Evolutionary conservation across 139 green algal species (phyloP), one percentile per base, ranked within the genome.

Genomic region (Chlamydomonas sphaeroides): DNA sequence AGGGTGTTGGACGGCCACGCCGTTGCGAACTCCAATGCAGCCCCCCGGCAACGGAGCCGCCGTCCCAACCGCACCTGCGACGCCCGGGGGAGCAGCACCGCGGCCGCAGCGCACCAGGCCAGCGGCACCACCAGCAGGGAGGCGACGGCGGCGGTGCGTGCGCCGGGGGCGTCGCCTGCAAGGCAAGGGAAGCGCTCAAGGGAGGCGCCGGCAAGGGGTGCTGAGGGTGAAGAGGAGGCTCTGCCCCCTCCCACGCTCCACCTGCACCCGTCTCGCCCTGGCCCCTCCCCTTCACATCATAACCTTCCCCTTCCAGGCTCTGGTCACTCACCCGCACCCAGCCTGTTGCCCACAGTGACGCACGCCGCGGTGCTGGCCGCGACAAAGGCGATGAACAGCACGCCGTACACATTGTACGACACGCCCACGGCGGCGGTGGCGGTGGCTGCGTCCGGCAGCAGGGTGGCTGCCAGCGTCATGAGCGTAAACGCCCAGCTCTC

Each of bases 401-500:
- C 72, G 66, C 82, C 83, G 73, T 87, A 87, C 35, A 83, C 83
- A n/a, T 87, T 83, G 74, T 84, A 87, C 36, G 73, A 39, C 39
- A 87, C 45, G 28, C 83, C 83, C 36, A 87, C 73, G 4, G 74
- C 83, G 25, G 83, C 83, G 17, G 79, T 80, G 33, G 83, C 83
- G 8, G 53, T 76, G 15, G 32, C 42, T 25, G 83, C 39, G 65
- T 84, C 36, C 7, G 83, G 83, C 73, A 87, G 66, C 65, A 78
- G 62, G 1, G 59, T 53, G 15, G 83, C 83, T 0, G 74, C 83
- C 38, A 83, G 49, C 14, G 83, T 87, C n/a, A 68, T 56, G 51
- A 87, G 33, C 15, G 63, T 87, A 65, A 87, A 87, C 10, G 83
- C 83, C 73, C 74, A 87, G 49, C 82, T 84, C 67, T 87, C 83